These are phyloP conservation scores for Ballota nigra DNA, from an alignment of 257 asterid species.

Conservation along the genomic window DNA sequence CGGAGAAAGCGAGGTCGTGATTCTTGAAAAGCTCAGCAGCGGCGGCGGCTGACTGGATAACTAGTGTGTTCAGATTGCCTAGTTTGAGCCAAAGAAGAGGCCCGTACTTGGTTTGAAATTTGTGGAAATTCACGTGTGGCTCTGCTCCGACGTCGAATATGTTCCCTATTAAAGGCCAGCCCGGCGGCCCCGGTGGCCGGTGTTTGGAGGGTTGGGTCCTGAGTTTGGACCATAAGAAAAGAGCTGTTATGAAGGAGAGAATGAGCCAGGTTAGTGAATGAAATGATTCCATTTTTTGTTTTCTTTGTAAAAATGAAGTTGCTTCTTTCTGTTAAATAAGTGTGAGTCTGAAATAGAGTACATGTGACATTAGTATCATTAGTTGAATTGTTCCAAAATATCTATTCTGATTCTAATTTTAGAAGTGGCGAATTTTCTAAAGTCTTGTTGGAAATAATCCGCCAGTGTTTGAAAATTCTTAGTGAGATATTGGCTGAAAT, in stretches of 20 bases:
- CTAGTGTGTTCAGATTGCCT: conserved; percentile 35
- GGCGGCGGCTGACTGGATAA: conserved; percentile 30
- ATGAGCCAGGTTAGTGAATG: conserved; percentile 11
- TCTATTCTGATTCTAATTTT: conserved; percentile 30
- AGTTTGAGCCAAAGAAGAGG: conserved; percentile 43
- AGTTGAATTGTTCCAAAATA: background rate
- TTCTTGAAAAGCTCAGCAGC: conserved; percentile 48
- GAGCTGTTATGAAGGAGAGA: conserved; percentile 5
- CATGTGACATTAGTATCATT: conserved; percentile 30
- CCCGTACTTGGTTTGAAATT: conserved; percentile 31
- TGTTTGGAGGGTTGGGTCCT: background rate
- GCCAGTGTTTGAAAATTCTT: conserved; percentile 13
- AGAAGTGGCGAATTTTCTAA: too few species aligned
- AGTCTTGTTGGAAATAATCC: conserved; percentile 33
- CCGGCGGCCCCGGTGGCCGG: conserved; percentile 47
- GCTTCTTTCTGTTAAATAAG: background rate
- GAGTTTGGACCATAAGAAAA: background rate
- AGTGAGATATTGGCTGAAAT: too few species aligned
- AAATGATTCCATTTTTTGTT: conserved; percentile 19
- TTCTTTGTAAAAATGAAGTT: background rate
- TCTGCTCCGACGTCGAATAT: conserved; percentile 32
- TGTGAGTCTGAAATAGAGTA: background rate
- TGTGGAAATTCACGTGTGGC: conserved; percentile 31
- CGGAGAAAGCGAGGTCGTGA: conserved; percentile 36
- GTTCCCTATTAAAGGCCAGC: conserved; percentile 46